phyloP scores from a whole-genome alignment of 495 filamentous ascomycete genomes.

The Hypoxylon rickii region DNA sequence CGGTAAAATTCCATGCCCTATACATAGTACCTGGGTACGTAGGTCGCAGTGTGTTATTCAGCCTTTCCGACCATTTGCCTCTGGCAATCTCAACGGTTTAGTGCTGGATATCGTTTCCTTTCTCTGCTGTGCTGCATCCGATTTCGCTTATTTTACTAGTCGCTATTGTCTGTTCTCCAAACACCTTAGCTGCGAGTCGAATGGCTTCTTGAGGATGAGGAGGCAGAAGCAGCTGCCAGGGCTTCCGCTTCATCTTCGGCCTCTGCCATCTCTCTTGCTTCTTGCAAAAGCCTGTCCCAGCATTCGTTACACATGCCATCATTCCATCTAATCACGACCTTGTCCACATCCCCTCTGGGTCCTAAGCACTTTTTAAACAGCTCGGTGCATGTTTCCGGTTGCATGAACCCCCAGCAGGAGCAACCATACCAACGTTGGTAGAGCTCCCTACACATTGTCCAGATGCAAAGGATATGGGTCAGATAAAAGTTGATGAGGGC shows the following conservation, averaged over 20 bases:
- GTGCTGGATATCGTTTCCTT: not conserved
- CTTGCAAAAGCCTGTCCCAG: conserved; percentile 38
- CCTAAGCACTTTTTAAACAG: conserved; percentile 39
- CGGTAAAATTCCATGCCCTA: too few species aligned
- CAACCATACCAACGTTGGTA: conserved; percentile 41
- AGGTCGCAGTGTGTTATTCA: too few species aligned
- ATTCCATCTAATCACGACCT: conserved; percentile 39
- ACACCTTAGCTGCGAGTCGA: conserved; percentile 7
- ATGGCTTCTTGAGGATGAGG: conserved; percentile 25
- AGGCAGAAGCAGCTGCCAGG: conserved; percentile 15
- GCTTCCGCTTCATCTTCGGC: conserved; percentile 29
- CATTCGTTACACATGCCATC: conserved; percentile 42
- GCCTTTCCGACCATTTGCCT: too few species aligned
- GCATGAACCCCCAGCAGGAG: conserved; percentile 38
- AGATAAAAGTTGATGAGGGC: too few species aligned
- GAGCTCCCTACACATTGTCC: conserved; percentile 38
- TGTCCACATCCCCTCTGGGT: conserved; percentile 38
- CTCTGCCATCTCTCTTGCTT: conserved; percentile 40
- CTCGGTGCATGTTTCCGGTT: conserved; percentile 36
- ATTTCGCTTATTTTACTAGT: not conserved
- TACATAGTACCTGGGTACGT: too few species aligned
- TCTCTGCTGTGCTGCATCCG: conserved; percentile 1
- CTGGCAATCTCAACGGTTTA: too few species aligned
- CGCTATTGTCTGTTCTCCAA: not conserved
- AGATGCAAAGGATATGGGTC: not conserved